These are phyloP conservation scores for Ilyonectria destructans DNA, from an alignment of 2,329 filamentous ascomycete species.

Conservation along the genomic window DNA sequence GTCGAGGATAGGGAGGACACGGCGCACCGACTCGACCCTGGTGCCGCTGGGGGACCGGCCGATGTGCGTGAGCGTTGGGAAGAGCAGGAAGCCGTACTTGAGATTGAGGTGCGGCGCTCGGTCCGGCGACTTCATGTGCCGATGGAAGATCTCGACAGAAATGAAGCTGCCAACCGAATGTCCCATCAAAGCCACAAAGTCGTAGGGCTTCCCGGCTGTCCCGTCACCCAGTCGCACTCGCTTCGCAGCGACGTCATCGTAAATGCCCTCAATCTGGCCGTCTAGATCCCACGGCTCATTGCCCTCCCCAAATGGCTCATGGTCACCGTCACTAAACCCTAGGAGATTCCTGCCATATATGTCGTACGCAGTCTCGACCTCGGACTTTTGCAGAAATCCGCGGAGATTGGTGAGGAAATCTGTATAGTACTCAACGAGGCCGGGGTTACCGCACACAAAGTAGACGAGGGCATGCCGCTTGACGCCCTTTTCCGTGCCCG, in stretches of 20 bases:
- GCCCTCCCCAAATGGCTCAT: slow-evolving; percentile 60
- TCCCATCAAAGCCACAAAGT: slow-evolving; percentile 77
- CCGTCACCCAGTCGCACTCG: slow-evolving; percentile 52
- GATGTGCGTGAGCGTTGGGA: slow-evolving; percentile 83
- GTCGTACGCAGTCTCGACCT: slow-evolving; percentile 62
- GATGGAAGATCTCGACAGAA: slow-evolving; percentile 76
- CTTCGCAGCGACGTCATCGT: slow-evolving; percentile 56
- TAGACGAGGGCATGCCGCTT: slow-evolving; percentile 70
- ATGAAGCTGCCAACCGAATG: slow-evolving; percentile 85
- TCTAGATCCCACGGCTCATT: slow-evolving; percentile 68
- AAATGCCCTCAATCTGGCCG: slow-evolving; percentile 66
- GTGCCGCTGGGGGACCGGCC: slow-evolving; percentile 73
- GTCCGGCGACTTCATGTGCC: slow-evolving; percentile 62
- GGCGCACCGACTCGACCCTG: slow-evolving; percentile 58
- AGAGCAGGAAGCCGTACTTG: slow-evolving; percentile 75
- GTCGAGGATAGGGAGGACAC: slow-evolving; percentile 60
- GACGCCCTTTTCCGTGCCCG: slow-evolving; percentile 41
- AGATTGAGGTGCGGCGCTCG: slow-evolving; percentile 60
- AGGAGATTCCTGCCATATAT: slow-evolving; percentile 72
- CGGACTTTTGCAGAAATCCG: slow-evolving; percentile 64
- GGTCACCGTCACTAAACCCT: slow-evolving; percentile 72
- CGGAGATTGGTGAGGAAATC: slow-evolving; percentile 76
- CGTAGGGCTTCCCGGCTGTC: slow-evolving; percentile 57
- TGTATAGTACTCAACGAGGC: slow-evolving; percentile 81
- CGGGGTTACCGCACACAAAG: slow-evolving; percentile 85